Conservation (phyloP, 2,329 filamentous ascomycete genomes). For the Penicillium sp. region DNA sequence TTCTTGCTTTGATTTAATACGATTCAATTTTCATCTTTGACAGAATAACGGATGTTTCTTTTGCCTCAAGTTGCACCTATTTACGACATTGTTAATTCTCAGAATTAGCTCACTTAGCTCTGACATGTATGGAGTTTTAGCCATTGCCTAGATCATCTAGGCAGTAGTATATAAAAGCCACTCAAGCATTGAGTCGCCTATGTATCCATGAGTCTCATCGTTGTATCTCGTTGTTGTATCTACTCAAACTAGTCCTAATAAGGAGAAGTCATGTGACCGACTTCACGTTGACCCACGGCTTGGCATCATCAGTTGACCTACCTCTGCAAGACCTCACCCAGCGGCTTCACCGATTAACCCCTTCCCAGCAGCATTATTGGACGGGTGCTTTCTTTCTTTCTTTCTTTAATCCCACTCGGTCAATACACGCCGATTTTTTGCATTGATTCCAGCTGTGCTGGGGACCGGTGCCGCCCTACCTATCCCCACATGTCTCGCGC, state of each 20-base stretch:
- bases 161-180: background rate
- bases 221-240: background rate
- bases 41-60: background rate
- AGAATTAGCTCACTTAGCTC: background rate
- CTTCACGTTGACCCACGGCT: slow-evolving; percentile 33
- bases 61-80: background rate
- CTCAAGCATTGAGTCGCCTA: background rate
- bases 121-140: background rate
- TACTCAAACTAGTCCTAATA: slow-evolving; percentile 10
- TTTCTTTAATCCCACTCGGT: slow-evolving; percentile 19
- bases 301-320: slow-evolving; percentile 39
- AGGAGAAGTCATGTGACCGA: slow-evolving; percentile 29
- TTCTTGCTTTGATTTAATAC: slow-evolving; percentile 10
- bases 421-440: slow-evolving; percentile 19
- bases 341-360: slow-evolving; percentile 21
- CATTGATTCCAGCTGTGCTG: slow-evolving; percentile 27
- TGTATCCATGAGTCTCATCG: background rate
- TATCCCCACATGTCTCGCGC: slow-evolving; percentile 48
- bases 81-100: background rate
- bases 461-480: slow-evolving; percentile 33
- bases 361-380: slow-evolving; percentile 24
- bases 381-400: slow-evolving; percentile 24
- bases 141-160: too few species aligned
- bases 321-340: slow-evolving; percentile 30
- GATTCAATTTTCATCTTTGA: background rate